Percentiles rank a stretch among this genome's conserved stretches.
These are phyloP conservation scores for Dioscorea cayenensis DNA, from an alignment of 116 monocot species.

Conservation along the genomic window DNA sequence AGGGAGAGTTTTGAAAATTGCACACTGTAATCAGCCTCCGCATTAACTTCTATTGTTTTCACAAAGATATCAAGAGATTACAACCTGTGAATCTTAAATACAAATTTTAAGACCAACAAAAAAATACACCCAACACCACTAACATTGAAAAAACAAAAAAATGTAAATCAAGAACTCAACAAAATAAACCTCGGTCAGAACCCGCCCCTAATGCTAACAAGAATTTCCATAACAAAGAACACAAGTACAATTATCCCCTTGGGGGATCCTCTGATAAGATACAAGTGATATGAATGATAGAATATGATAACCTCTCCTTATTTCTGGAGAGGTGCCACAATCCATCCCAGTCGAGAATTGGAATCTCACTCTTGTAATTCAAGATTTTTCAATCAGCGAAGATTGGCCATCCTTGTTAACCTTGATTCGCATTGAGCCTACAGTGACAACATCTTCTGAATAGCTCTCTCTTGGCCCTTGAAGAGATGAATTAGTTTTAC, in stretches of 20 bases:
- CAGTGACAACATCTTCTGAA: conserved; percentile 16
- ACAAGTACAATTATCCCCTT: neutral
- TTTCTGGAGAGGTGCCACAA: neutral
- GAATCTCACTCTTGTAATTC: neutral
- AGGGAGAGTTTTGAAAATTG: no score
- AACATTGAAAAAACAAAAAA: neutral
- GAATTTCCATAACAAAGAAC: neutral
- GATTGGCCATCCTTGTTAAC: conserved; percentile 19
- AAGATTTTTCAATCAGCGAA: neutral
- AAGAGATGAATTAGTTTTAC: neutral
- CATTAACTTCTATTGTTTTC: neutral
- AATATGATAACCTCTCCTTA: no score
- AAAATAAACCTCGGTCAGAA: neutral
- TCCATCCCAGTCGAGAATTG: no score
- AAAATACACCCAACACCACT: neutral
- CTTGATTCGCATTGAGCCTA: conserved; percentile 33
- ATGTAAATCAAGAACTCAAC: neutral
- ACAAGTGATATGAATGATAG: neutral
- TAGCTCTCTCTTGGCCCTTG: neutral
- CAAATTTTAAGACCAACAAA: neutral
- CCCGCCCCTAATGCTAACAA: neutral
- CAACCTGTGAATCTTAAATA: neutral
- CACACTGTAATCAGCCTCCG: neutral
- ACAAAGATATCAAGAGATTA: neutral
- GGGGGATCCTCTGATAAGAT: neutral